Base-by-base conservation (phyloP, 371 early-diverging fungal genomes). In the Coemansia sp. region DNA sequence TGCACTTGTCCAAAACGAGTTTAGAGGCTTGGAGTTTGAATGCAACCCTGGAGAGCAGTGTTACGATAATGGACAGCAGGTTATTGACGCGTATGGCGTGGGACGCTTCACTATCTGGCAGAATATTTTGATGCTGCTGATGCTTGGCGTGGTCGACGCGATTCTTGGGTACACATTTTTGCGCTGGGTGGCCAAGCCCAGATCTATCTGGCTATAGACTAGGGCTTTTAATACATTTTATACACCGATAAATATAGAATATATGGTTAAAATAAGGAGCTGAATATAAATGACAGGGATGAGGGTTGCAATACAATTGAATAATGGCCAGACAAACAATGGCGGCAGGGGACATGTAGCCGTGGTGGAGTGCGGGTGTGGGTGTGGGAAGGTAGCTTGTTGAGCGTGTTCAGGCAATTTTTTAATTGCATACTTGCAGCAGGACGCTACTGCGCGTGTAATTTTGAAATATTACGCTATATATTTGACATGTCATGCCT, bases 171-270 rank as follows among this genome's bases (percentile, higher is more conserved):
- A 81, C 52, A 20, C 53, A 3, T 54, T 61, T 25, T 59, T 81
- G 11, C 75, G 82, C 71, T 81, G 69, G 68, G 72, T 69, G 42
- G 69, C 75, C 51, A 80, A 77, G 71, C 82, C 82, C 18, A 75
- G 53, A 57, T 67, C 63, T 50, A 80, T 81, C 42, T 81, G 81
- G 81, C 63, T 81, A 40, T 80, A 72, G 64, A 44, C 23, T 30
- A 30, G 30, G 8, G 1, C 30, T 37, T 28, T 40, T 33, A n/a
- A 20, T 55, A 1, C 57, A 42, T 55, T 39, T 40, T 21, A 50
- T 16, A 50, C 21, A 50, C 7, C n/a, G 16, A 4, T 50, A 30
- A 30, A 8, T 30, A 30, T 30, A 30, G 30, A 30, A 30, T 30
- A 30, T 30, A 6, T 30, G 30, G 8, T 6, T 30, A 30, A 30